Base-by-base conservation (phyloP, 2,329 filamentous ascomycete genomes). In the Aspergillus sp. region DNA sequence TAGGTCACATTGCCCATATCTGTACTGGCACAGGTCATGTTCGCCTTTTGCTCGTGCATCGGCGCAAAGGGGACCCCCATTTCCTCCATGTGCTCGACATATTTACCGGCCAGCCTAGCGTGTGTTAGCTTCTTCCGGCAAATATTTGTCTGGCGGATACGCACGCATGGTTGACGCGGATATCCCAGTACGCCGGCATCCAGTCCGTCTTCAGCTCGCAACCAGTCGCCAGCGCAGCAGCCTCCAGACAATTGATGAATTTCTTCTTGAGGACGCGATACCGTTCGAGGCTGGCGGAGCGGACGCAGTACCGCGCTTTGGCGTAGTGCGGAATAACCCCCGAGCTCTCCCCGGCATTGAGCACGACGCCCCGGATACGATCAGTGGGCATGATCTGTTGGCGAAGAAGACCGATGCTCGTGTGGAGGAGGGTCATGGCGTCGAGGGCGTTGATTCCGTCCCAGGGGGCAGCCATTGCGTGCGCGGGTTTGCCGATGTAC, bases 391-490 rank as follows among this genome's bases (percentile, higher is more conserved):
- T 32, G 6, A 47, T 47, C 20, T 47, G 45, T 9, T 47, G 45
- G n/a, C 45, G 32, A 10, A 47, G 34, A 10, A 40, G 34, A n/a
- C 32, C 45, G 14, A 47, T 20, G 5, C 45, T 34, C 4, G 34
- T 40, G 38, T 47, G 36, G 2, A 34, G 31, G 31, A 47, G 13
- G 0, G 36, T 34, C 5, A 47, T 47, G 3, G 45, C 45, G 17
- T 47, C 45, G n/a, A 32, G 36, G 10, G 45, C 45, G 20, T 47
- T 47, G 3, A 23, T 40, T 6, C 45, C 45, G 36, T 47, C 32
- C 32, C 32, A 47, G 16, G 45, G 45, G 7, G 45, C 32, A 17
- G 31, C 29, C 14, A 32, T 21, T 4, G 45, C 31, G 14, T 47
- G 45, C 2, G 45, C 45, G 0, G 45, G 17, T 34, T 47, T 47